A percentile compares a stretch with the other conserved stretches of the same genome.
phyloP scores from a whole-genome alignment of 2,329 filamentous ascomycete species.

The Aspergillus sp. region DNA sequence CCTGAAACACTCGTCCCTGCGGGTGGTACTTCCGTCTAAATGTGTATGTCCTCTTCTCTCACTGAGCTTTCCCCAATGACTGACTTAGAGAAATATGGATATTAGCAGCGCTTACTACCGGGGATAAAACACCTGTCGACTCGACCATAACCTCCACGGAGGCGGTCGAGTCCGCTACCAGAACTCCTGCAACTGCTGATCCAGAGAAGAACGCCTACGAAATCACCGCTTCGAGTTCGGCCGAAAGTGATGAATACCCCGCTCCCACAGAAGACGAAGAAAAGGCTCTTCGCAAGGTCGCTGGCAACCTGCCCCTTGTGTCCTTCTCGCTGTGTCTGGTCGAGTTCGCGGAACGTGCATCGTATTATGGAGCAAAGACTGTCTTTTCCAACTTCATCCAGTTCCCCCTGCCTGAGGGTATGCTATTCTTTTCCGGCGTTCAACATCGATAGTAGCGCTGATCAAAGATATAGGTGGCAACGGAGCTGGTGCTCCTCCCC shows the following conservation, averaged over 20 bases:
- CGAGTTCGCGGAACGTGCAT: conserved; percentile 62
- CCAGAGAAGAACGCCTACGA: conserved; percentile 2
- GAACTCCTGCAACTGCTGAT: background rate
- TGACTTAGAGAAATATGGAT: background rate
- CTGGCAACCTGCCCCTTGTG: conserved; percentile 52
- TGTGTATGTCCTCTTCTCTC: background rate
- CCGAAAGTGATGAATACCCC: conserved; percentile 26
- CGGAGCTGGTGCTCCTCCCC: conserved; percentile 37
- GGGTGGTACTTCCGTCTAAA: background rate
- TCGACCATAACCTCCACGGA: background rate
- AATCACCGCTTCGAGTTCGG: background rate
- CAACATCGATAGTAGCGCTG: background rate
- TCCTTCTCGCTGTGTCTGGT: conserved; percentile 60
- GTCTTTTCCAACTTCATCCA: conserved; percentile 64
- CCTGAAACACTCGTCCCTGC: background rate
- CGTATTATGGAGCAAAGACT: conserved; percentile 58
- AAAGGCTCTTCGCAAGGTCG: conserved; percentile 47
- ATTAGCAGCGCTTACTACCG: background rate
- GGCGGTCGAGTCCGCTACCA: background rate
- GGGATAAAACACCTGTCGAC: background rate
- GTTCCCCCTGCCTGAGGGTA: conserved; percentile 54
- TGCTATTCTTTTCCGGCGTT: conserved; percentile 42
- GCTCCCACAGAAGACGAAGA: conserved; percentile 50
- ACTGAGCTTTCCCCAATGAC: background rate
- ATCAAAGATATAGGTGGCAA: conserved; percentile 31